A percentile compares a stretch with the other conserved stretches of the same genome.
Evolutionary conservation across 208 protist genomes (phyloP).

Genomic region (Leishmania braziliensis): DNA sequence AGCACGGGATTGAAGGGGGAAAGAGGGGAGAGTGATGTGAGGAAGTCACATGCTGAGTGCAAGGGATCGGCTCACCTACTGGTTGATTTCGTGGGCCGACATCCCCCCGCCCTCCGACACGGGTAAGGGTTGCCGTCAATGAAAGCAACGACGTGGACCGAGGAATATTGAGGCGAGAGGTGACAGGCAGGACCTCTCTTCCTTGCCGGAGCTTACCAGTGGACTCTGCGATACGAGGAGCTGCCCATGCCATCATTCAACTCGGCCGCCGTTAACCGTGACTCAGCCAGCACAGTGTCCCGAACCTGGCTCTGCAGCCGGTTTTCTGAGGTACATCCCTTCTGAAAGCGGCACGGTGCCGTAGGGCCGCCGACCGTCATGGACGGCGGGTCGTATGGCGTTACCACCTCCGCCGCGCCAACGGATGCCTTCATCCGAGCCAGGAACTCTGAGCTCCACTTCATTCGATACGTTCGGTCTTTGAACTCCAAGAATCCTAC

Average conservation of each 20-base stretch:
- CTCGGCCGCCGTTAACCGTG: conserved; percentile 55
- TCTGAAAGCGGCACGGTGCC: conserved; percentile 60
- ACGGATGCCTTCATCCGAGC: conserved; percentile 37
- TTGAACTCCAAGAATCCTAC: conserved; percentile 67
- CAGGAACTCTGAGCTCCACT: conserved; percentile 69
- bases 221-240: conserved; percentile 59
- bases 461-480: conserved; percentile 73
- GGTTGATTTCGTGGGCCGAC: background rate
- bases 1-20: background rate
- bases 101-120: too few species aligned
- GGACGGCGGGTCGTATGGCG: conserved; percentile 66
- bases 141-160: background rate
- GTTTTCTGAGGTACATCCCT: conserved; percentile 43
- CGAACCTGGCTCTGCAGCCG: conserved; percentile 39
- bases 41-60: background rate
- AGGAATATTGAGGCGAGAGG: background rate
- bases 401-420: conserved; percentile 41
- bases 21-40: background rate
- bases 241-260: conserved; percentile 70
- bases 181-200: background rate
- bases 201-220: conserved; percentile 38
- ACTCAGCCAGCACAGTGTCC: conserved; percentile 57
- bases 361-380: conserved; percentile 58
- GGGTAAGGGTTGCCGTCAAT: background rate
- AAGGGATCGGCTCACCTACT: background rate